Base-by-base conservation (phyloP, 164 flowering plant species). In the Santalum album region DNA sequence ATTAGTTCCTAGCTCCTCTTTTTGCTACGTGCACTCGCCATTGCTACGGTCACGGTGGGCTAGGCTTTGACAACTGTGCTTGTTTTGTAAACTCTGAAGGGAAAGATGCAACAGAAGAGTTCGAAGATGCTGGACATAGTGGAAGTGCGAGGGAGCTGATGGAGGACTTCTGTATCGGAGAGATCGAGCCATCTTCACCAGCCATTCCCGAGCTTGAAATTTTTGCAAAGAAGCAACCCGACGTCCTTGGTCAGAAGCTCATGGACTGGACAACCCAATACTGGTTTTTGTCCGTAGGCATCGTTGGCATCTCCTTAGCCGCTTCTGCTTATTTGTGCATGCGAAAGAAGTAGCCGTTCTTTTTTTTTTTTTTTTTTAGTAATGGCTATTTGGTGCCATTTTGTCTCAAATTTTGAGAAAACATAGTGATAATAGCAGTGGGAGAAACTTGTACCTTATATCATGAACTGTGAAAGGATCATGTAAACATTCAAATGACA, bases 91-190 rank as follows among this genome's bases (percentile, higher is more conserved):
- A 3, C 34, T 29, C 9, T 9, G 63, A 23, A 91, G 98, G 89
- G 16, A 83, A 70, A 71, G 98, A 92, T 60, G 96, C 96, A 17
- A 84, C 84, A 4, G 94, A 92, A 38, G 96, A 84, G 9, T 92
- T 92, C 54, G 89, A 92, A 67, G 98, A 88, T 67, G 94, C 87
- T 0, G 98, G 98, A 7, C 98, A 92, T 56, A 84, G 98, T 75
- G 63, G 79, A 61, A 58, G 49, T 15, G 96, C 96, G 6, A 79
- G 78, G 61, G 85, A 84, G 59, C 78, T 76, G 7, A 69, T 92
- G 89, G 56, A 83, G 60, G 67, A 54, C 6, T 88, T 67, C 54
- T 86, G 59, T 67, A 77, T 92, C 10, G 98, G 98, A n/a, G 96
- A 87, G 81, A 71, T 91, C 19, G 95, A 91, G 25, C 65, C 72